phyloP scores from a whole-genome alignment of 1,284 basidiomycete genomes.

The Trametes versicolor region DNA sequence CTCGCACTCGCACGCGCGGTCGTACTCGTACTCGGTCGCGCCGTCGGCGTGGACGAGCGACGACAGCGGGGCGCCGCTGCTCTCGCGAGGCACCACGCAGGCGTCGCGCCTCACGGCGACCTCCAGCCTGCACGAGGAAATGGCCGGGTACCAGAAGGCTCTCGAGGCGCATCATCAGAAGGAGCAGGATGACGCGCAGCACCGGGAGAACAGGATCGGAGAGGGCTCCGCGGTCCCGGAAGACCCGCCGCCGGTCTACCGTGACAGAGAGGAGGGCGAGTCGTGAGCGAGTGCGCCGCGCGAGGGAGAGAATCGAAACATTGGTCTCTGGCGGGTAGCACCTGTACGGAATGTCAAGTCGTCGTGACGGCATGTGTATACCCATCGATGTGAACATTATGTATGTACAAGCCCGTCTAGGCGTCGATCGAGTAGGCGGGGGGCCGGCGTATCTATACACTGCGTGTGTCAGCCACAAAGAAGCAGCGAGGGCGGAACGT shows the following conservation, averaged over 20 bases:
- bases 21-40: constrained; percentile 23
- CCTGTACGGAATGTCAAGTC: constrained; percentile 9
- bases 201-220: constrained; percentile 18
- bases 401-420: neutral
- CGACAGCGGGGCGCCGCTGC: constrained; percentile 26
- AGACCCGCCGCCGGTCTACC: constrained; percentile 43
- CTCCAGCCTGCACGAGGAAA: constrained; percentile 38
- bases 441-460: constrained; percentile 2
- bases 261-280: constrained; percentile 20
- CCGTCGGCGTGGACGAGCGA: constrained; percentile 34
- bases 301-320: neutral
- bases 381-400: neutral
- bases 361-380: constrained; percentile 10
- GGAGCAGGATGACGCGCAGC: constrained; percentile 32
- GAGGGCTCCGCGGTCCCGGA: constrained; percentile 27
- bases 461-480: constrained; percentile 1
- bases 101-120: constrained; percentile 29
- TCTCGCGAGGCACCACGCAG: constrained; percentile 33
- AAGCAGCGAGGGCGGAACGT: constrained; percentile 17
- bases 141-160: constrained; percentile 42
- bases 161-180: constrained; percentile 42
- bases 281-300: neutral
- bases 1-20: constrained; percentile 10
- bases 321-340: constrained; percentile 3
- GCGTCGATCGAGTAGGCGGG: neutral